These are phyloP conservation scores for Corymbia citriodora DNA, from an alignment of 441 rosid species.

Conservation along the genomic window DNA sequence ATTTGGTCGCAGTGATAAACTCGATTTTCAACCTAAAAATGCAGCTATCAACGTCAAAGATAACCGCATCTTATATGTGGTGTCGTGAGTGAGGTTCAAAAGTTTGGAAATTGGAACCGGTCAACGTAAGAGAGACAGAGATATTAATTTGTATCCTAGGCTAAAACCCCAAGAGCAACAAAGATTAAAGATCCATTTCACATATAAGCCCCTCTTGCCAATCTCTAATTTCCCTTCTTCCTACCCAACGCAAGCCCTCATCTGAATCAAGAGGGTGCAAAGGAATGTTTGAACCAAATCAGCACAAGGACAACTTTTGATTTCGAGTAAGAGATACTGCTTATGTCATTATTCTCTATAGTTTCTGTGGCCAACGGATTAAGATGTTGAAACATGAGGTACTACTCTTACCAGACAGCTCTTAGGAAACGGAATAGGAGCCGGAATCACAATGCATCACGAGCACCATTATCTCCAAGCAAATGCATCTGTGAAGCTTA, in stretches of 20 bases:
- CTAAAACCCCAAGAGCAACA: neutral
- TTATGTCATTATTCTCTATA: neutral
- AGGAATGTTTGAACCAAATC: neutral
- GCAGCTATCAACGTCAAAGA: fast-evolving
- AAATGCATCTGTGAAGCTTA: neutral
- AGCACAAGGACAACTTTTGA: neutral
- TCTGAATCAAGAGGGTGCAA: neutral
- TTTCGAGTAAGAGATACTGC: neutral
- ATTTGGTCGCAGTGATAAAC: fast-evolving
- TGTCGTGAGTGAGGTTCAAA: neutral
- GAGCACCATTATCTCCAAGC: neutral
- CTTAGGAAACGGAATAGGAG: neutral
- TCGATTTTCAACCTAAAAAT: neutral
- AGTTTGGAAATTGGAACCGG: neutral
- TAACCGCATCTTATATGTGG: fast-evolving
- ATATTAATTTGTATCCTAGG: neutral
- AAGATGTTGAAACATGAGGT: neutral
- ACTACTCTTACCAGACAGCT: neutral
- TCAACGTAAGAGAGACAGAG: neutral
- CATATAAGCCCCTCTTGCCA: neutral
- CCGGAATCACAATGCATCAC: neutral
- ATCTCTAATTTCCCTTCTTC: neutral
- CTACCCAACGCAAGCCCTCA: neutral
- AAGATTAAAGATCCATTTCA: too few relatives aligned
- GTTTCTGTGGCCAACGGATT: neutral